Evolutionary conservation across 768 basidiomycete genomes (phyloP), one percentile per base, ranked within the genome.

Genomic region (Tricholoma sp.): DNA sequence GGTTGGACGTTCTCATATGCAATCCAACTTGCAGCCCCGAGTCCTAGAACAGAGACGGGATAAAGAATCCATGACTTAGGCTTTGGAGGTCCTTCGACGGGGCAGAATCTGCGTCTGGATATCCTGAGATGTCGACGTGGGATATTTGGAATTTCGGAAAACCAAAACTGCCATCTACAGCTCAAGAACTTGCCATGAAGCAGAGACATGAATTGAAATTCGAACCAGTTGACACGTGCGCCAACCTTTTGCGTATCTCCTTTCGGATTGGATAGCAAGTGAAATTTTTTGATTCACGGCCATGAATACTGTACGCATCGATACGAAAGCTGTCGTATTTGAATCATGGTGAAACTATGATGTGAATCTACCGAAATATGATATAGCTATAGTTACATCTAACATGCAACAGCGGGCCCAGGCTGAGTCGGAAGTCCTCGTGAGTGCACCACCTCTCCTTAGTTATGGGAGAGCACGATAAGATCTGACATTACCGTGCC

Each of bases 1-100:
- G 92, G 85, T 55, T 88, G 80, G 58, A 77, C 81, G 31, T 82
- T 79, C 57, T 91, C 72, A 71, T 92, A 96, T 12, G 84, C 80
- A 52, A 79, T 57, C 52, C 69, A 72, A 24, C 74, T 69, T 16
- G 71, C 69, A 2, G 68, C 72, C 50, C 73, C 74, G 4, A 79
- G 57, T 35, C 74, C 60, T 49, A 76, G 52, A 12, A 72, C 56
- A 39, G 74, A 68, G 22, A 71, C 65, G 5, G 78, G 70, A 60
- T 74, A 79, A 14, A 75, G 50, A 35, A 73, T 55, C 77, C 75
- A 77, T 46, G 71, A 57, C 29, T 54, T 60, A n/a, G 19, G 41
- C 49, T 32, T 35, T 43, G 29, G 54, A 19, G 34, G 35, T 50
- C 55, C 14, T 16, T 45, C 49, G 32, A 6, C 32, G 22, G 32